Evolutionary conservation across 2,329 filamentous ascomycete genomes (phyloP).

Genomic region (Colletotrichum cuscutae): DNA sequence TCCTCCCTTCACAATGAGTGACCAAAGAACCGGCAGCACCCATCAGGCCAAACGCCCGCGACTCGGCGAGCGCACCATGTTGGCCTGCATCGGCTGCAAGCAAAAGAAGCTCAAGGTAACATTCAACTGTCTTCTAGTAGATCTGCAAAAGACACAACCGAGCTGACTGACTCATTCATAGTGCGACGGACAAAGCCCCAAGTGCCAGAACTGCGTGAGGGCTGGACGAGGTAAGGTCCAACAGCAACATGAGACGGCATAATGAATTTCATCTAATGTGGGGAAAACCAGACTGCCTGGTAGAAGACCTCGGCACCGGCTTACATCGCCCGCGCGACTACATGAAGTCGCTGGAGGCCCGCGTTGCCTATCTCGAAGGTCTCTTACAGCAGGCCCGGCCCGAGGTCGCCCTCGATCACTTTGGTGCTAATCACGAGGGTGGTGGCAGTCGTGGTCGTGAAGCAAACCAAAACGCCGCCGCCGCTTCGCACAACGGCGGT

Average conservation of each 20-base stretch:
- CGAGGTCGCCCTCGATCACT: slow-evolving; percentile 40
- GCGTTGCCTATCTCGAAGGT: slow-evolving; percentile 43
- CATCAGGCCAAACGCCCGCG: slow-evolving; percentile 35
- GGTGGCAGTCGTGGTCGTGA: not conserved
- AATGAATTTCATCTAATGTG: not conserved
- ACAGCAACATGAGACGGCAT: not conserved
- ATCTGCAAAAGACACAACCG: not conserved
- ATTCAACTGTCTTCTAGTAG: not conserved
- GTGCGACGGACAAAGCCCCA: slow-evolving; percentile 40
- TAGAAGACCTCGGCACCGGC: slow-evolving; percentile 49
- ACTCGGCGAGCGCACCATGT: slow-evolving; percentile 40
- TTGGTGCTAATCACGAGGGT: not conserved
- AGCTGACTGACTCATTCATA: slow-evolving; percentile 1
- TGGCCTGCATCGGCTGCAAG: slow-evolving; percentile 41
- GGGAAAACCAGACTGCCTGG: slow-evolving; percentile 41
- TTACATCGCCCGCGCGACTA: slow-evolving; percentile 45
- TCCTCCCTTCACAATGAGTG: not conserved
- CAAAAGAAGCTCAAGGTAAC: slow-evolving; percentile 41
- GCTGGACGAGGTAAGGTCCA: slow-evolving; percentile 16
- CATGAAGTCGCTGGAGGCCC: slow-evolving; percentile 43
- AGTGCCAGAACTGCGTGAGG: slow-evolving; percentile 42
- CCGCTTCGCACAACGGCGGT: not conserved
- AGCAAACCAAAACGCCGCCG: not conserved
- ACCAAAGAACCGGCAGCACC: not conserved
- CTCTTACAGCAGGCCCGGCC: slow-evolving; percentile 42